Conservation (phyloP, 2,329 filamentous ascomycete genomes). For the Xylariales sp. region DNA sequence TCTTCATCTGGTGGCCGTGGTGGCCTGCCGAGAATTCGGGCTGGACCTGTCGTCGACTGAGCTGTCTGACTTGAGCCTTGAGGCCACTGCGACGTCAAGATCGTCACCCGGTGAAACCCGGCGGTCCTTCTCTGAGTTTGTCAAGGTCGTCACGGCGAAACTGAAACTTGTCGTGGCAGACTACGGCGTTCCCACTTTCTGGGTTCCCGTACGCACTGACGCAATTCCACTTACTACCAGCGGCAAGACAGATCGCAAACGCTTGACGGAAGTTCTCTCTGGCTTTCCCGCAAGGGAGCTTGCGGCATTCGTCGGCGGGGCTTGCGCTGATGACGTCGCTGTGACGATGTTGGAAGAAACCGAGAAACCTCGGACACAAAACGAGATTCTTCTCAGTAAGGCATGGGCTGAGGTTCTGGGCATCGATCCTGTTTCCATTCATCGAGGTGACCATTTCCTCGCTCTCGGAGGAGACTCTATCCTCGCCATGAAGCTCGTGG, state of each 20-base stretch:
- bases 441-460: constrained; percentile 2
- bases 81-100: neutral
- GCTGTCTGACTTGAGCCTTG: constrained; percentile 4
- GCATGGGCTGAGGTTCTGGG: constrained; percentile 3
- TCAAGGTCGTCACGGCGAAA: neutral
- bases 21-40: neutral
- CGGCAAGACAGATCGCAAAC: constrained; percentile 5
- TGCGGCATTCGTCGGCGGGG: neutral
- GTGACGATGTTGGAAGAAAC: neutral
- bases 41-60: neutral
- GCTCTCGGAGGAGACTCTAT: constrained; percentile 3
- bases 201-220: constrained; percentile 1
- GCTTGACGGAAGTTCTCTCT: constrained; percentile 1
- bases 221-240: constrained; percentile 1
- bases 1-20: neutral
- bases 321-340: constrained; percentile 1
- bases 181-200: constrained; percentile 2
- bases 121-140: too few species aligned
- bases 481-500: constrained; percentile 1
- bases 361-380: constrained; percentile 3
- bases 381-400: constrained; percentile 5
- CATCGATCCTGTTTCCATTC: neutral
- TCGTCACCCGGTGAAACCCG: too few species aligned
- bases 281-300: constrained; percentile 1
- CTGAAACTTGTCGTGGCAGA: neutral